Evolutionary conservation across 768 basidiomycete species (phyloP), one percentile per base, ranked within the genome.

Genomic region (Neoboletus magnificus): DNA sequence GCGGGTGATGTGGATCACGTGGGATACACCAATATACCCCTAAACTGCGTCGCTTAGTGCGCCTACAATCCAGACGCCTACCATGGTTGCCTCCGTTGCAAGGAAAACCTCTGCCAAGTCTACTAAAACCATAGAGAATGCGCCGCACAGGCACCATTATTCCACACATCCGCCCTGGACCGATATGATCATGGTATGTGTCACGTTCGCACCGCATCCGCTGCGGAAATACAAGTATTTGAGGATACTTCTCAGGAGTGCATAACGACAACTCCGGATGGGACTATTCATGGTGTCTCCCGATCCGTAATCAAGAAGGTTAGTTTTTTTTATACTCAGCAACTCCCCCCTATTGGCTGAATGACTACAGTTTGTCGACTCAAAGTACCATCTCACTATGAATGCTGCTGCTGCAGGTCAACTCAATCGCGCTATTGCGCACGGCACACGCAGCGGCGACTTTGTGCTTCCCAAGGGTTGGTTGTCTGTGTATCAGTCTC

Each of bases 281-380:
- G 89, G 36, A 75, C 78, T 27, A 84, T 87, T 45, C 62, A 74
- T 52, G 91, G 91, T 56, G 91, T 91, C 37, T 93, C 91, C 15
- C 81, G 93, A 46, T 73, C 76, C 22, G 79, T 79, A 8, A 87
- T 94, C 73, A 95, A 94, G 84, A 91, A 90, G 81, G 86, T 89
- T 8, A 15, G 23, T 8, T 11, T 32, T 3, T 50, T 36, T 33
- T 36, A n/a, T n/a, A 10, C 50, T 27, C 33, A 27, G 25, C 5
- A 9, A 36, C 7, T 11, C 2, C 20, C n/a, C 13, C 5, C 25
- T 8, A 4, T 29, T 20, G 9, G 42, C 50, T 41, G 44, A 58
- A 6, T 33, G 8, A 22, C 29, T 25, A 32, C 70, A 83, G 78
- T 86, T 73, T 70, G 74, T 83, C 53, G 81, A 80, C 61, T 77